Percentiles rank a stretch among this genome's conserved stretches.
phyloP scores from a whole-genome alignment of 108 stramenopile species.

The Aurantiochytrium sp. region DNA sequence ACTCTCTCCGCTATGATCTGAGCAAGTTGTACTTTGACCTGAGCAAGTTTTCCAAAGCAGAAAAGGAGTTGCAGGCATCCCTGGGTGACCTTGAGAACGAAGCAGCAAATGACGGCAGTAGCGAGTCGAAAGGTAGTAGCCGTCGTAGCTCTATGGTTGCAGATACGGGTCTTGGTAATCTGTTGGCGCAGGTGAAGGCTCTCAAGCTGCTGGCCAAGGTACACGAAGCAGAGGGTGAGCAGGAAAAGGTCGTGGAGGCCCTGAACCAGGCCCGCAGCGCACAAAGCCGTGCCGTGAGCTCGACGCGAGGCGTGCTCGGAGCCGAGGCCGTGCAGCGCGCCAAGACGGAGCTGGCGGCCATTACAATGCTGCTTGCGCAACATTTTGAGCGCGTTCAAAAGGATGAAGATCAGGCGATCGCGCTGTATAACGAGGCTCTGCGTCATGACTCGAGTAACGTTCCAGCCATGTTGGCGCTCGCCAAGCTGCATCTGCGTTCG shows the following conservation, averaged over 20 bases:
- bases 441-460: conserved; percentile 19
- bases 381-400: conserved; percentile 1
- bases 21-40: conserved; percentile 39
- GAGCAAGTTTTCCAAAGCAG: conserved; percentile 6
- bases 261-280: background rate
- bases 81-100: background rate
- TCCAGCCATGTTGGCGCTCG: conserved; percentile 36
- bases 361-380: conserved; percentile 19
- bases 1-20: conserved; percentile 32
- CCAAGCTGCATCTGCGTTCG: conserved; percentile 31
- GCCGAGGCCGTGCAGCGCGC: background rate
- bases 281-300: background rate
- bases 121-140: background rate
- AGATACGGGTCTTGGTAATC: background rate
- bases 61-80: conserved; percentile 1
- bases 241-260: background rate
- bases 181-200: background rate
- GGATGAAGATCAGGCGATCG: conserved; percentile 19
- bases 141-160: background rate
- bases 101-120: background rate
- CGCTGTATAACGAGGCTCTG: conserved; percentile 30
- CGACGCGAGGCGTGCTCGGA: background rate
- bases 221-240: background rate
- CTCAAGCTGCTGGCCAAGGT: conserved; percentile 26
- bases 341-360: background rate